phyloP scores from a whole-genome alignment of 1,284 basidiomycete species.

The Cutaneotrichosporon dermatis region DNA sequence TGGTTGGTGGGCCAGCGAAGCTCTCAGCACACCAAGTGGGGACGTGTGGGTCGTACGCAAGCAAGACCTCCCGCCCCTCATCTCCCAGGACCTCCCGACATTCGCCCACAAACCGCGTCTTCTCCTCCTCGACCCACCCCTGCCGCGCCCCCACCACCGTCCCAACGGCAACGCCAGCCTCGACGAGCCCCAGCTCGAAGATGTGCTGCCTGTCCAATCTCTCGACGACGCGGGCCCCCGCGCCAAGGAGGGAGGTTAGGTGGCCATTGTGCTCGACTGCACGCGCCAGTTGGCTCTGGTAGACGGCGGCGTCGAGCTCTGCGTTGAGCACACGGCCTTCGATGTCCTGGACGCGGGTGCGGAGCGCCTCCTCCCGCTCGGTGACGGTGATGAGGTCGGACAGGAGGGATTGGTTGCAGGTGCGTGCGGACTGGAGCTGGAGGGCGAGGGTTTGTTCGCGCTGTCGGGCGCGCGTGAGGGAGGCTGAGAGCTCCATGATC shows the following conservation, averaged over 20 bases:
- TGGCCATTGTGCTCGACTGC: neutral
- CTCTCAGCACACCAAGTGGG: too few species aligned
- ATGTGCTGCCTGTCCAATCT: neutral
- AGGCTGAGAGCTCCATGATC: too few species aligned
- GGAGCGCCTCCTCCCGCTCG: too few species aligned
- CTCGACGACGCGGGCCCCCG: neutral
- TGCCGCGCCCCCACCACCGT: neutral
- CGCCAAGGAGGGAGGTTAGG: neutral
- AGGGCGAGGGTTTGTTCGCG: too few species aligned
- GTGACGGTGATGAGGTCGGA: too few species aligned
- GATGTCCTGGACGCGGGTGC: too few species aligned
- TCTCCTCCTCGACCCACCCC: neutral
- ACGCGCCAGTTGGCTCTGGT: neutral
- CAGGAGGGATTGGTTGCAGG: too few species aligned
- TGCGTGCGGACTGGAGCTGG: too few species aligned
- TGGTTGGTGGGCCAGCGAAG: too few species aligned
- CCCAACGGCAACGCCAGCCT: neutral
- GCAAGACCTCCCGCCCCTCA: neutral
- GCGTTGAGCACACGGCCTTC: too few species aligned
- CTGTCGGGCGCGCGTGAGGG: too few species aligned
- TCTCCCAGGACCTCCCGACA: neutral
- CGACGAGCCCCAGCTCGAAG: neutral
- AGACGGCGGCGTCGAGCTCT: too few species aligned
- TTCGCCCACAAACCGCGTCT: neutral
- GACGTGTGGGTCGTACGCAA: neutral